These are phyloP conservation scores for Stemphylium beticola DNA, from an alignment of 2,329 filamentous ascomycete genomes.

Conservation along the genomic window DNA sequence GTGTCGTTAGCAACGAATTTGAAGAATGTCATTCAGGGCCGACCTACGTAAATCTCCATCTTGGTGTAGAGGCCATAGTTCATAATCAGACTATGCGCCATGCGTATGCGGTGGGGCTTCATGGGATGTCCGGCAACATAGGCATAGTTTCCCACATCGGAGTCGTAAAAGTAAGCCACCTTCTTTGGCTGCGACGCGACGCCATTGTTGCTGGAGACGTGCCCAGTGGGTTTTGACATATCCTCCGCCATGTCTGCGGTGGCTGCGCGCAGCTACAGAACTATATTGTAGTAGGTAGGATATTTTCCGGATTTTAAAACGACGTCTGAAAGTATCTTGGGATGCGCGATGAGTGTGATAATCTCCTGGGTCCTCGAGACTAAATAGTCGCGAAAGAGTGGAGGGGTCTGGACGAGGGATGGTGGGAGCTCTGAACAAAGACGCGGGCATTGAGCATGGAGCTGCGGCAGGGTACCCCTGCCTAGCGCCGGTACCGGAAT, in stretches of 20 bases:
- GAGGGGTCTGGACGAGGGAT: constrained; percentile 12
- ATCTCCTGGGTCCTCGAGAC: background rate
- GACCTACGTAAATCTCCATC: constrained; percentile 71
- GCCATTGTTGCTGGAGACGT: constrained; percentile 30
- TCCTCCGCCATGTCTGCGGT: constrained; percentile 22
- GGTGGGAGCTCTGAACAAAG: constrained; percentile 21
- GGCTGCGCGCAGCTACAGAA: constrained; percentile 23
- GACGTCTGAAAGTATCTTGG: background rate
- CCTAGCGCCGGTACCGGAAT: constrained; percentile 16
- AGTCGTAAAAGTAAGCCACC: constrained; percentile 98
- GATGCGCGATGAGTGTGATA: background rate
- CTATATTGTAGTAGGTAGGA: background rate
- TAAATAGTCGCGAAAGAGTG: background rate
- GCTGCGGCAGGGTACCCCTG: constrained; percentile 16
- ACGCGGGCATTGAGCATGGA: constrained; percentile 14
- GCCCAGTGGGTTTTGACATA: constrained; percentile 13
- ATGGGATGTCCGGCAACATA: constrained; percentile 79
- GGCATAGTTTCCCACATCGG: constrained; percentile 96
- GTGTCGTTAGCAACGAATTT: constrained; percentile 15
- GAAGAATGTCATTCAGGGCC: constrained; percentile 3
- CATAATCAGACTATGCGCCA: constrained; percentile 71
- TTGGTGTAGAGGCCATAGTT: constrained; percentile 76
- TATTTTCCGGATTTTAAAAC: background rate
- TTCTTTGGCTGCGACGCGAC: constrained; percentile 64
- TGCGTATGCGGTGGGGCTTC: constrained; percentile 72